Percentiles rank a stretch among this genome's conserved stretches.
Conservation (phyloP, 495 filamentous ascomycete species). For the Choiromyces venosus region DNA sequence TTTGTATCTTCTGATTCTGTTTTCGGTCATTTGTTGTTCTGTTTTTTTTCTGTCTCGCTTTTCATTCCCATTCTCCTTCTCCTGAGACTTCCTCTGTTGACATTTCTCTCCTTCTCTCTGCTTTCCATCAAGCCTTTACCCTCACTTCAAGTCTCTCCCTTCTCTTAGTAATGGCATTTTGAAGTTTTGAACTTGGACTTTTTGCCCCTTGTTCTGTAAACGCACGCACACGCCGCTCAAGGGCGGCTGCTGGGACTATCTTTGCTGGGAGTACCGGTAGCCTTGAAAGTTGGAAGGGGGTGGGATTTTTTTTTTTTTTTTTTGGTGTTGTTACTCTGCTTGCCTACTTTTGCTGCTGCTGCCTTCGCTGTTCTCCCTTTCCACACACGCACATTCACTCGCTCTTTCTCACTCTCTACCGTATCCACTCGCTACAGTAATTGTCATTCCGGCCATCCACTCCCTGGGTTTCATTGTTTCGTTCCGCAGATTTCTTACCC, state of each 20-base stretch:
- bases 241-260: slow-evolving; percentile 20
- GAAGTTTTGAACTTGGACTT: slow-evolving; percentile 10
- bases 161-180: not conserved
- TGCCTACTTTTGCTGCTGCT: slow-evolving; percentile 10
- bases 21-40: not conserved
- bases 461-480: slow-evolving; percentile 1
- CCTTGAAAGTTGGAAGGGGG: not conserved
- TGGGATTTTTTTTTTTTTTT: slow-evolving; percentile 7
- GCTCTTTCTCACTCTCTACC: not conserved
- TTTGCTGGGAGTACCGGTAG: not conserved
- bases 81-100: not conserved
- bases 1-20: not conserved
- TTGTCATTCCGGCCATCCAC: not conserved
- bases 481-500: not conserved
- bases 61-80: not conserved
- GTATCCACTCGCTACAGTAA: not conserved
- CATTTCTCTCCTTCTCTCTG: not conserved
- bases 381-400: not conserved
- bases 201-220: slow-evolving; percentile 30
- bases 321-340: slow-evolving; percentile 6
- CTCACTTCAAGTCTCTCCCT: not conserved
- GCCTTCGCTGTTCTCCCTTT: slow-evolving; percentile 19
- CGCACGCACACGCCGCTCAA: slow-evolving; percentile 30
- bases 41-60: not conserved
- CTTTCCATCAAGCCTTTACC: not conserved